Base-by-base conservation (phyloP, 768 basidiomycete species). In the Boletus patriciae region DNA sequence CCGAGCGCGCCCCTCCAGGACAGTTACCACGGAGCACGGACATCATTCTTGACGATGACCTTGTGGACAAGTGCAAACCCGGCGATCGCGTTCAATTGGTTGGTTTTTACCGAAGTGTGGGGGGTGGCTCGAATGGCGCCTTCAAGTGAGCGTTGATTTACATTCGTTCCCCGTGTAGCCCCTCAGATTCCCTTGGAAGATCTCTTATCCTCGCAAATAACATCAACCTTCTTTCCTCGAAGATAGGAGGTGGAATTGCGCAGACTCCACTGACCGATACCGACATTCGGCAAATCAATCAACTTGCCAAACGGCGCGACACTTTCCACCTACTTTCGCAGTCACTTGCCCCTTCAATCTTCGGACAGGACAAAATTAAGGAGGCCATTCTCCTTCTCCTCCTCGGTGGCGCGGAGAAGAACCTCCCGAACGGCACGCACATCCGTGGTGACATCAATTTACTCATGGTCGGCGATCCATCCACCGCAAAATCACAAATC, bases 371-470 rank as follows among this genome's bases (percentile, higher is more conserved):
- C 65, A 86, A 91, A 68, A 98, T 99, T 75, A 99, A 99, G 72
- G 85, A 87, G 58, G 95, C 97, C 16, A 84, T 98, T 66, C 80
- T 98, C 16, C 85, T 99, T 27, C 84, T 99, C 12, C 83, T 99
- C 16, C 86, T 99, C 41, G 94, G 96, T 33, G 97, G 97, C 29
- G 91, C 93, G 48, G 97, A 98, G 76, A 99, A 99, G 82, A 98
- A 98, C 70, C 76, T 98, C 54, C 84, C 89, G 27, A 98, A 99
- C 69, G 96, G 97, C 50, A 98, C 97, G 2, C 97, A 98, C 70
- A 96, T 98, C 68, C 88, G 97, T 79, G 97, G 97, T 44, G 97
- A 99, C 73, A 98, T 99, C 81, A 99, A 99, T 74, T 80, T 98
- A 68, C 84, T 99, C 65, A 98, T 99, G 96, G 95, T 99, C 56